These are phyloP conservation scores for Trichoderma sp. DNA, from an alignment of 2,329 filamentous ascomycete species.

Conservation along the genomic window DNA sequence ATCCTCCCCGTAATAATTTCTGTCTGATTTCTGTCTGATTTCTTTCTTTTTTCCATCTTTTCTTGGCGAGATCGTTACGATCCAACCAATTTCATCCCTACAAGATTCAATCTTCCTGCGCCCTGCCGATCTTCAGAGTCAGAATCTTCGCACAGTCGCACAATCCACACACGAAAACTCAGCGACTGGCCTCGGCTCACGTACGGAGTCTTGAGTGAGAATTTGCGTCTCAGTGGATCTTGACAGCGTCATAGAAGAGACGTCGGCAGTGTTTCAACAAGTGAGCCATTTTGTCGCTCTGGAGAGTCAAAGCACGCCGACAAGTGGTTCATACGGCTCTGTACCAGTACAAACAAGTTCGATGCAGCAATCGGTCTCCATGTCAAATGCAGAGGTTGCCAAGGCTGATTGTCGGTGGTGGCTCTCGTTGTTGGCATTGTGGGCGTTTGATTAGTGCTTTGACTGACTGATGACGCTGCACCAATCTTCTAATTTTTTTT, in stretches of 20 bases:
- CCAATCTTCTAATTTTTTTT: neutral
- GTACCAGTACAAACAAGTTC: neutral
- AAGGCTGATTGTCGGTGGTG: neutral
- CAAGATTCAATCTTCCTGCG: neutral
- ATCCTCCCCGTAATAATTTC: neutral
- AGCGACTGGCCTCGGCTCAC: neutral
- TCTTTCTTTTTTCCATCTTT: neutral
- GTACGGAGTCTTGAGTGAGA: neutral
- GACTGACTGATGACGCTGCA: neutral
- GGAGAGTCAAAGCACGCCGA: neutral
- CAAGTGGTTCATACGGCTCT: neutral
- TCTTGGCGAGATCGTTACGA: neutral
- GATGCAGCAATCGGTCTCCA: neutral
- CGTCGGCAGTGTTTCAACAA: neutral
- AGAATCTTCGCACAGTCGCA: neutral
- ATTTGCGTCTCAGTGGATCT: neutral
- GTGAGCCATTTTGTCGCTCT: constrained; percentile 6
- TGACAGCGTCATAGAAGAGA: neutral
- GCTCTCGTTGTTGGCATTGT: neutral
- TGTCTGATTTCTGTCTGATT: neutral
- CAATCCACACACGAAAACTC: neutral
- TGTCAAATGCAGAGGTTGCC: neutral
- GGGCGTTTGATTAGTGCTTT: neutral
- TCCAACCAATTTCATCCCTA: neutral
- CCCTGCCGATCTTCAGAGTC: neutral